Evolutionary conservation across 768 basidiomycete genomes (phyloP).

Genomic region (Russula sp.): DNA sequence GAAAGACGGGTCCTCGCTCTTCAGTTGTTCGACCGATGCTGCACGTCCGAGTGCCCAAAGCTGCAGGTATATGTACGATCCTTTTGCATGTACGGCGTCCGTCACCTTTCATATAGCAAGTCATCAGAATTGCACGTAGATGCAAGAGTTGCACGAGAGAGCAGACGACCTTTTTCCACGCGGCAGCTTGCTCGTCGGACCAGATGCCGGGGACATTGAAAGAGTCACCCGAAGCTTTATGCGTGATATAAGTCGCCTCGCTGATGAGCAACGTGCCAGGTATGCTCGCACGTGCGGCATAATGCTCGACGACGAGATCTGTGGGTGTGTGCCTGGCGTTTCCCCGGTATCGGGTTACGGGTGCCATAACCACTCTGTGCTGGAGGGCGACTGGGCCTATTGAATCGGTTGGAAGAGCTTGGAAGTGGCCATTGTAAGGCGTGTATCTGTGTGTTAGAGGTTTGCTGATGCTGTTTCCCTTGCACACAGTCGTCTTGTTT

Average conservation of each 20-base stretch:
- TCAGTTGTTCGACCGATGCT: slow-evolving; percentile 31
- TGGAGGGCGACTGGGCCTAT: slow-evolving; percentile 44
- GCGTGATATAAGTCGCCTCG: slow-evolving; percentile 55
- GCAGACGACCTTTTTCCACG: slow-evolving; percentile 49
- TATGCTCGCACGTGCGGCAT: slow-evolving; percentile 45
- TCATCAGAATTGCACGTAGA: not conserved
- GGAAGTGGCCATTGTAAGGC: not conserved
- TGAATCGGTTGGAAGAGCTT: slow-evolving; percentile 47
- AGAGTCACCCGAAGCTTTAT: slow-evolving; percentile 46
- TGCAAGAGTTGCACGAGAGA: not conserved
- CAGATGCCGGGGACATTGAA: slow-evolving; percentile 49
- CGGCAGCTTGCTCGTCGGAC: slow-evolving; percentile 48
- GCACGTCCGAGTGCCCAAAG: slow-evolving; percentile 50
- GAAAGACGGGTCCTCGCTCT: slow-evolving; percentile 30
- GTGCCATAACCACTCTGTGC: slow-evolving; percentile 55
- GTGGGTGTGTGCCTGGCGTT: slow-evolving; percentile 38
- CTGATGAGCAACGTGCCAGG: slow-evolving; percentile 57
- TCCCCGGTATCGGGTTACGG: slow-evolving; percentile 49
- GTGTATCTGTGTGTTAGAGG: not conserved
- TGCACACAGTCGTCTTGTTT: not conserved
- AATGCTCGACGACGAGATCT: slow-evolving; percentile 45
- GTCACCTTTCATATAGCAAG: slow-evolving; percentile 35
- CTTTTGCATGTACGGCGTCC: slow-evolving; percentile 45
- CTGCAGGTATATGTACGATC: slow-evolving; percentile 45
- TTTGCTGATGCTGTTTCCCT: not conserved